Evolutionary conservation across 257 asterid species (phyloP).

Genomic region (Haberlea rhodopensis): DNA sequence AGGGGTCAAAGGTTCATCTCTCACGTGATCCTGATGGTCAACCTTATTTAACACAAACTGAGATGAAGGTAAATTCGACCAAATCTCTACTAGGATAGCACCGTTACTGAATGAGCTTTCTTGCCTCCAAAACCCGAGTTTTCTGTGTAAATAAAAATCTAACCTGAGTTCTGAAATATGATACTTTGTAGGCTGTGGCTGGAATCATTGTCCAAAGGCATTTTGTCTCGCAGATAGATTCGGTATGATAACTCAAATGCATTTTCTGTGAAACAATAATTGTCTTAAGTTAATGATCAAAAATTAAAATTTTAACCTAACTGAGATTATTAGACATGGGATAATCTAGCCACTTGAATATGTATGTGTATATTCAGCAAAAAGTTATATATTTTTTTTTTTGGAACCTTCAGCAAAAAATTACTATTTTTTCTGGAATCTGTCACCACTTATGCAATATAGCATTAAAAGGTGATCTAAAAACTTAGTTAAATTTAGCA

Average conservation of each 20-base stretch:
- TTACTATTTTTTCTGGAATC: conserved; percentile 3
- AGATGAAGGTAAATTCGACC: conserved; percentile 72
- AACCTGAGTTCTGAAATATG: conserved; percentile 3
- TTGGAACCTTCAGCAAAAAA: conserved; percentile 1
- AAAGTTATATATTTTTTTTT: too few species aligned
- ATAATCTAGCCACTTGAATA: not conserved
- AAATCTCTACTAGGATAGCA: not conserved
- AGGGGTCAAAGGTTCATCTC: conserved; percentile 77
- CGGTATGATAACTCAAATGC: conserved; percentile 45
- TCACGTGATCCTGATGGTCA: conserved; percentile 97
- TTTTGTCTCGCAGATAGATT: conserved; percentile 78
- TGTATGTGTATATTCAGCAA: too few species aligned
- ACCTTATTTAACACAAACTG: conserved; percentile 83
- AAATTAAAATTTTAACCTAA: not conserved
- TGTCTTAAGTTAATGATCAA: not conserved
- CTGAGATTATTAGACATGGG: not conserved
- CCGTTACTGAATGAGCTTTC: not conserved
- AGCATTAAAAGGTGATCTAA: conserved; percentile 1
- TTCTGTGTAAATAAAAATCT: conserved; percentile 6
- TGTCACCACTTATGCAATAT: conserved; percentile 15
- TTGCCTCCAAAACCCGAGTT: conserved; percentile 4
- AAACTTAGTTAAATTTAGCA: not conserved
- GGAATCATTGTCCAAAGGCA: conserved; percentile 77
- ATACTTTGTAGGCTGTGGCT: conserved; percentile 72
- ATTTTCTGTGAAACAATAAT: not conserved